These are phyloP conservation scores for Trichophyton schoenleinii DNA, from an alignment of 2,329 filamentous ascomycete species.

Conservation along the genomic window DNA sequence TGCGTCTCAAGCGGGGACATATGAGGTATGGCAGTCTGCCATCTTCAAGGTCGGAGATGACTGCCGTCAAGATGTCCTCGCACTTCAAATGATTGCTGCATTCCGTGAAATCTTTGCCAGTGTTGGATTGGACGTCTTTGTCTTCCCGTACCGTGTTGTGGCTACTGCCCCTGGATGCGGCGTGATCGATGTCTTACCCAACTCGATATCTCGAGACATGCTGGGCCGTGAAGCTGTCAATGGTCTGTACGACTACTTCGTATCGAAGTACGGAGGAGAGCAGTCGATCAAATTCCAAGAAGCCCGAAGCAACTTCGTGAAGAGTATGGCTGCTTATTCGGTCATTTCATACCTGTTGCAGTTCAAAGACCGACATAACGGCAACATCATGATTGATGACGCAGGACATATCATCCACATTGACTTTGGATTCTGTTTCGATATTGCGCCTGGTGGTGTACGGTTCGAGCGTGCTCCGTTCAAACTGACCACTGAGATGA, in stretches of 20 bases:
- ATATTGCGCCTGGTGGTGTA: slow-evolving; percentile 92
- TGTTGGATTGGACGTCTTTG: slow-evolving; percentile 89
- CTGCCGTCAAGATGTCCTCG: slow-evolving; percentile 91
- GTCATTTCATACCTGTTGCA: slow-evolving; percentile 93
- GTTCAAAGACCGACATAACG: slow-evolving; percentile 98
- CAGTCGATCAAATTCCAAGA: slow-evolving; percentile 91
- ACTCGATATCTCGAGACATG: slow-evolving; percentile 98
- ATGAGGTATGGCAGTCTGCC: slow-evolving; percentile 97
- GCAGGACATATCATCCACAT: slow-evolving; percentile 96
- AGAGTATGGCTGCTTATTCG: slow-evolving; percentile 97
- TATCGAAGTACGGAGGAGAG: slow-evolving; percentile 93
- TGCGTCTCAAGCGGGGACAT: slow-evolving; percentile 34
- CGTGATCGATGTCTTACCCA: slow-evolving; percentile 94
- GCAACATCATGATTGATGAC: slow-evolving; percentile 99
- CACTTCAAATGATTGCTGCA: slow-evolving; percentile 92
- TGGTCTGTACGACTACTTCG: slow-evolving; percentile 94
- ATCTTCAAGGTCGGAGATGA: slow-evolving; percentile 99
- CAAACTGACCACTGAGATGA: slow-evolving; percentile 95
- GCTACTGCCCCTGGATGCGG: slow-evolving; percentile 94
- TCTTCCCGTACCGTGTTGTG: slow-evolving; percentile 93
- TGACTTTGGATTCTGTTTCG: slow-evolving; percentile 98
- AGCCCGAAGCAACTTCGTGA: slow-evolving; percentile 93
- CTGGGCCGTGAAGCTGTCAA: slow-evolving; percentile 95
- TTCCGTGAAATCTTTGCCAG: slow-evolving; percentile 95
- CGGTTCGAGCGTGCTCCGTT: slow-evolving; percentile 97